A percentile compares a stretch with the other conserved stretches of the same genome.
Evolutionary conservation across 2,329 filamentous ascomycete species (phyloP).

Genomic region (Curvularia lunata): DNA sequence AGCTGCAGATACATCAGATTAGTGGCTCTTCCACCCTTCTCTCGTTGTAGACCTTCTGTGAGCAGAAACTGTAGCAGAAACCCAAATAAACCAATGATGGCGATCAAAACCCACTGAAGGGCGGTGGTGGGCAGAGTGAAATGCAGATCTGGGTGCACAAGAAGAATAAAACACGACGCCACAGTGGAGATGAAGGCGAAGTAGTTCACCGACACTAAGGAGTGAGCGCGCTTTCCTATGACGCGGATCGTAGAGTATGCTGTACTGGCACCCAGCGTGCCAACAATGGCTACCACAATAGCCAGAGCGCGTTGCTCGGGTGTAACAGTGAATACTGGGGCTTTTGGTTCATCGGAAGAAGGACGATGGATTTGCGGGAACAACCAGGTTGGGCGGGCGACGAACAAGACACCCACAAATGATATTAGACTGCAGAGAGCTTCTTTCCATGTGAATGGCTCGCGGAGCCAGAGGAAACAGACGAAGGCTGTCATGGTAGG

Average conservation of each 20-base stretch:
- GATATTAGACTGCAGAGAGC: slow-evolving; percentile 76
- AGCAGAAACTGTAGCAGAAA: slow-evolving; percentile 82
- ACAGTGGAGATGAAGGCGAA: slow-evolving; percentile 73
- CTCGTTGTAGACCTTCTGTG: slow-evolving; percentile 73
- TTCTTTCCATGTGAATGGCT: slow-evolving; percentile 78
- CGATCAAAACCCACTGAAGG: slow-evolving; percentile 70
- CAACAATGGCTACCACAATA: slow-evolving; percentile 72
- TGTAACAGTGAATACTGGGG: slow-evolving; percentile 46
- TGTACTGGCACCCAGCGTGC: slow-evolving; percentile 73
- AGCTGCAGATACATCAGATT: slow-evolving; percentile 71
- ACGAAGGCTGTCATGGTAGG: slow-evolving; percentile 78
- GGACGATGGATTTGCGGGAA: slow-evolving; percentile 46
- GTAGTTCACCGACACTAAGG: slow-evolving; percentile 69
- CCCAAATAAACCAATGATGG: slow-evolving; percentile 71
- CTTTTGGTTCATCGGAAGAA: slow-evolving; percentile 36
- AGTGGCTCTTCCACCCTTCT: slow-evolving; percentile 66
- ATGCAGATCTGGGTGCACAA: slow-evolving; percentile 59
- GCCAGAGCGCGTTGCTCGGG: slow-evolving; percentile 70
- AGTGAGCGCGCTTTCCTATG: slow-evolving; percentile 78
- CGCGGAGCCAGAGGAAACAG: slow-evolving; percentile 74
- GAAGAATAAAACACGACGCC: slow-evolving; percentile 66
- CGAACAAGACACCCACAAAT: slow-evolving; percentile 77
- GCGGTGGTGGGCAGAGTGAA: slow-evolving; percentile 61
- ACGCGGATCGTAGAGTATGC: slow-evolving; percentile 77
- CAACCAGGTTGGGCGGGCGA: slow-evolving; percentile 71